Evolutionary conservation across 1,284 basidiomycete species (phyloP).

Genomic region (Rhodotorula sp.): DNA sequence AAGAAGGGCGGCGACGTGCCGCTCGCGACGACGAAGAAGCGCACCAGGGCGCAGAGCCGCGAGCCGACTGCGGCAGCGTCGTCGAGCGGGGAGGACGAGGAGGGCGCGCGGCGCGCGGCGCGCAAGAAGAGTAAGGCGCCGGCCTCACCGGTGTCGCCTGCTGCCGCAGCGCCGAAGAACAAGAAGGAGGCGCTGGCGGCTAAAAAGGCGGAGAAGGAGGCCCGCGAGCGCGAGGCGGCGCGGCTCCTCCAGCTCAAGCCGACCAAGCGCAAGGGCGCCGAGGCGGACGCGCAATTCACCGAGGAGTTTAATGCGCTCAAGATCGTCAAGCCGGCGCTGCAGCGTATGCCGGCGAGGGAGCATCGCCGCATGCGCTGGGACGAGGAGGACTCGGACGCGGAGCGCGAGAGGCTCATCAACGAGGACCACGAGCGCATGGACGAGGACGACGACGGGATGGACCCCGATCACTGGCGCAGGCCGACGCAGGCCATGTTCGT

Average conservation of each 20-base stretch:
- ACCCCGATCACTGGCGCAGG: constrained; percentile 31
- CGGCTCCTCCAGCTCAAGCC: constrained; percentile 35
- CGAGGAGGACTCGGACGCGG: constrained; percentile 38
- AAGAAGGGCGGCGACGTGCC: constrained; percentile 21
- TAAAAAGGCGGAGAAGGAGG: constrained; percentile 30
- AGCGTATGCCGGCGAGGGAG: constrained; percentile 24
- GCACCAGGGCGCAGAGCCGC: constrained; percentile 3
- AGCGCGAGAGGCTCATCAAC: constrained; percentile 23
- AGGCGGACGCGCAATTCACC: constrained; percentile 32
- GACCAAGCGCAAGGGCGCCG: constrained; percentile 29
- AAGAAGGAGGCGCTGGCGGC: constrained; percentile 25
- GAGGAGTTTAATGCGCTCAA: constrained; percentile 44
- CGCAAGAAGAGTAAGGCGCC: constrained; percentile 21
- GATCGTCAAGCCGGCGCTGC: constrained; percentile 34
- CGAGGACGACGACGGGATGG: constrained; percentile 24
- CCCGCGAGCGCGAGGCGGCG: constrained; percentile 1
- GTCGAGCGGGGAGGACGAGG: constrained; percentile 10
- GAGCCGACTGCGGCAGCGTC: neutral
- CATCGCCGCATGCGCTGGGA: constrained; percentile 32
- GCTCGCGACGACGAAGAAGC: constrained; percentile 13
- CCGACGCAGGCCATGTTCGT: constrained; percentile 37
- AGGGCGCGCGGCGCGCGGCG: neutral
- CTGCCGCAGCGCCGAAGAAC: constrained; percentile 7
- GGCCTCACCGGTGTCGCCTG: neutral
- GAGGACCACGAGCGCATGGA: constrained; percentile 24